Evolutionary conservation across 2,329 filamentous ascomycete genomes (phyloP).

Genomic region (Parastagonospora nodorum): DNA sequence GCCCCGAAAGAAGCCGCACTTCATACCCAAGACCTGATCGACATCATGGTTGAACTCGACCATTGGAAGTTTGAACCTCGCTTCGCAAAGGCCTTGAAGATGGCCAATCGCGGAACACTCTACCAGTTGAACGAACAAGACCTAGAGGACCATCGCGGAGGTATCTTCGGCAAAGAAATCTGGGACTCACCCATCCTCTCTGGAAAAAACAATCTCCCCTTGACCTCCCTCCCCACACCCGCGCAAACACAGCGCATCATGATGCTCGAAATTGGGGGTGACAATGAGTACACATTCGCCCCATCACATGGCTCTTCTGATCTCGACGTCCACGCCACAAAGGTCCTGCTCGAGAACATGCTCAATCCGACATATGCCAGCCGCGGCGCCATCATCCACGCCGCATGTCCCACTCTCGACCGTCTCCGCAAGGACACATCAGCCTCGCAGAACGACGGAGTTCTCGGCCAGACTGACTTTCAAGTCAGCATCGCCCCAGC

Average conservation of each 20-base stretch:
- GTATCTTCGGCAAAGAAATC: neutral
- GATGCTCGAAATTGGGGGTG: conserved; percentile 6
- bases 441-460: conserved; percentile 5
- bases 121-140: conserved; percentile 10
- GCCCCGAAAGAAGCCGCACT: neutral
- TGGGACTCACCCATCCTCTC: conserved; percentile 11
- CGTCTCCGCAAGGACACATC: neutral
- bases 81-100: neutral
- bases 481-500: conserved; percentile 7
- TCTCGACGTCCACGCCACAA: conserved; percentile 5
- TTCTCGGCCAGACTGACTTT: conserved; percentile 6
- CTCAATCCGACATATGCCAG: conserved; percentile 3
- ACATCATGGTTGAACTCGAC: conserved; percentile 14
- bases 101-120: conserved; percentile 2
- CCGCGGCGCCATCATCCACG: conserved; percentile 10
- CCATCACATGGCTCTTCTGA: conserved; percentile 6
- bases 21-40: conserved; percentile 11
- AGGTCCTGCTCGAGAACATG: conserved; percentile 12
- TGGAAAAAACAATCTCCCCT: neutral
- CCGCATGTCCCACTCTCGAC: conserved; percentile 16
- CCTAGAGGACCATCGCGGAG: conserved; percentile 5
- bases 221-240: neutral
- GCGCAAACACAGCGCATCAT: conserved; percentile 6
- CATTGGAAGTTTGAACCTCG: conserved; percentile 2
- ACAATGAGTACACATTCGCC: conserved; percentile 9